A percentile compares a stretch with the other conserved stretches of the same genome.
Evolutionary conservation across 140 eudicot species (phyloP).

Genomic region (Bidens hawaiensis): DNA sequence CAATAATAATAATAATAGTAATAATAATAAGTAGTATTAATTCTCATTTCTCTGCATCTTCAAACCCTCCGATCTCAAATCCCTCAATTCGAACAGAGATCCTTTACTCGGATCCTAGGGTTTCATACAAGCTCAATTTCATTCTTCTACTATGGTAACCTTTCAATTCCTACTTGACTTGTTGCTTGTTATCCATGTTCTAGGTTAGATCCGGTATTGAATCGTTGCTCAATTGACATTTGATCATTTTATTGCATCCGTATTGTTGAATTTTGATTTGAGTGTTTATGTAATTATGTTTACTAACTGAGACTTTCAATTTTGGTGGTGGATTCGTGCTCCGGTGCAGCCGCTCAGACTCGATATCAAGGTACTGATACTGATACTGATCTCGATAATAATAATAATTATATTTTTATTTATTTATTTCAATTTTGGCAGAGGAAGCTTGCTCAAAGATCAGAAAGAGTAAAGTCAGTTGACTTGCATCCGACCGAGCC

Average conservation of each 20-base stretch:
- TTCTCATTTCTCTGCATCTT: slow-evolving; percentile 17
- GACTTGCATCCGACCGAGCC: slow-evolving; percentile 80
- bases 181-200: not conserved
- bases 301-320: slow-evolving; percentile 15
- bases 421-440: slow-evolving; percentile 18
- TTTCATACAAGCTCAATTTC: slow-evolving; percentile 6
- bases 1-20: no score
- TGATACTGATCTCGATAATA: not conserved
- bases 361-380: slow-evolving; percentile 58
- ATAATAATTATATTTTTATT: not conserved
- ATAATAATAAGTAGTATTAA: no score
- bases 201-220: slow-evolving; percentile 23
- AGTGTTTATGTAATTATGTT: no score
- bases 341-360: slow-evolving; percentile 67
- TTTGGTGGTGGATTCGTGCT: slow-evolving; percentile 11
- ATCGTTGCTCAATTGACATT: slow-evolving; percentile 11
- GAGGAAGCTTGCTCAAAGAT: slow-evolving; percentile 70
- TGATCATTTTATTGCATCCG: slow-evolving; percentile 4
- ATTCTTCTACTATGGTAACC: slow-evolving; percentile 26
- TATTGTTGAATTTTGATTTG: slow-evolving; percentile 18
- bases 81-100: not conserved
- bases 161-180: slow-evolving; percentile 13
- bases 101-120: slow-evolving; percentile 28
- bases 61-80: slow-evolving; percentile 34
- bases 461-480: slow-evolving; percentile 70